Percentiles rank a stretch among this genome's conserved stretches.
Conservation (phyloP, 805 yeast species). For the Pichia insulana region DNA sequence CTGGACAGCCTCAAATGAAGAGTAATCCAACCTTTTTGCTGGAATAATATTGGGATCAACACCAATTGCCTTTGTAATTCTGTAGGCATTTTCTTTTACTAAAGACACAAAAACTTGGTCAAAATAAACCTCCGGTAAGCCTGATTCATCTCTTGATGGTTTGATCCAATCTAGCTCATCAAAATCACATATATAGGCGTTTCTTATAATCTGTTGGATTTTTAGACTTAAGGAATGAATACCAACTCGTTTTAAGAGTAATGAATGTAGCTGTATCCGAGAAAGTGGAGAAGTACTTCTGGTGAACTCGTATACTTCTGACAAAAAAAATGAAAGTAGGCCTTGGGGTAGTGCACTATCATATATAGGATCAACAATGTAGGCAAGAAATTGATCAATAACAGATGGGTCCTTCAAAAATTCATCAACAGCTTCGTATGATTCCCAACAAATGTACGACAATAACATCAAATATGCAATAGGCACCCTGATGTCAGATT, state of each 20-base stretch:
- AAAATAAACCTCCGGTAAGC: constrained; percentile 79
- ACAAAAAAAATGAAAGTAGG: constrained; percentile 60
- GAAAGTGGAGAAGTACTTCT: constrained; percentile 51
- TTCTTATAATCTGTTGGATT: constrained; percentile 63
- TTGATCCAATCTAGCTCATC: constrained; percentile 41
- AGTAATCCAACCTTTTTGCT: constrained; percentile 53
- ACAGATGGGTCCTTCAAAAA: constrained; percentile 61
- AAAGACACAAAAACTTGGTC: constrained; percentile 53
- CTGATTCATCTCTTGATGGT: constrained; percentile 65
- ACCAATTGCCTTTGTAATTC: constrained; percentile 63
- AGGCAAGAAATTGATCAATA: constrained; percentile 61
- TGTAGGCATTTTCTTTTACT: constrained; percentile 55
- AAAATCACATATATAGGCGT: constrained; percentile 44
- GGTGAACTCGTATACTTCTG: constrained; percentile 73
- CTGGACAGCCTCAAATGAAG: constrained; percentile 41
- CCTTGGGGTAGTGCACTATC: constrained; percentile 49
- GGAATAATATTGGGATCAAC: constrained; percentile 75
- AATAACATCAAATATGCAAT: constrained; percentile 72
- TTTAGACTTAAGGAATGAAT: constrained; percentile 69
- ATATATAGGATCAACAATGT: constrained; percentile 39
- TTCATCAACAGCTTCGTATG: constrained; percentile 63
- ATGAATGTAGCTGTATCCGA: constrained; percentile 49
- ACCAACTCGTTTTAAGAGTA: constrained; percentile 68
- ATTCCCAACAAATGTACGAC: constrained; percentile 70
- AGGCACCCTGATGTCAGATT: constrained; percentile 63